Evolutionary conservation across 139 green algal species (phyloP), one percentile per base, ranked within the genome.

Genomic region (Picochlorum sp.): DNA sequence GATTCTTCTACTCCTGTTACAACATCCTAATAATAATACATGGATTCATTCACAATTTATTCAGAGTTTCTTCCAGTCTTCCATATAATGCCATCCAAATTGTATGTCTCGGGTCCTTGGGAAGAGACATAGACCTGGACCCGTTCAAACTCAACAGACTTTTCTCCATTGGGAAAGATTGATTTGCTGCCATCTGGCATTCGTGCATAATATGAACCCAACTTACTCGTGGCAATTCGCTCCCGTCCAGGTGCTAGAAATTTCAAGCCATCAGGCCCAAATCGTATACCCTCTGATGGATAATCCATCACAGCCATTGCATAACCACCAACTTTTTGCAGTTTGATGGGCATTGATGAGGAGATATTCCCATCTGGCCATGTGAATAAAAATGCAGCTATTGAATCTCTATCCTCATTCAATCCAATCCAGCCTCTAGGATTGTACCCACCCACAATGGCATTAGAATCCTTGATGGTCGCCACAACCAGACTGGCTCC

Each of bases 311-410:
- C 80, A 2, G 83, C 83, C 38, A 85, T 49, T 0, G 49, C 62
- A 4, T 75, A 21, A 2, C 83, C 84, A 20, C 84, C 84, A 28
- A 84, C 75, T 80, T 92, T 92, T 3, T 69, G 76, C 3, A 92
- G 70, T 63, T 92, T 92, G 21, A 83, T 20, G 0, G 82, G 66
- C 23, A 26, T 45, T 49, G 68, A 60, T 15, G 21, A 57, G 7
- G 60, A 76, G 2, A 63, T 24, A 66, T 85, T 67, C 11, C 85
- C 83, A 34, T 81, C 60, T 3, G 72, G 73, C 77, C 79, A 92
- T 4, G 74, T 84, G 71, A 92, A 92, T 10, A 92, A 66, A 62
- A 92, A 92, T 11, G 83, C 80, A 23, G 82, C 81, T 50, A 82
- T 83, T 21, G 71, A 74, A 62, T 84, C 74, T 2, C 81, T 38